These are phyloP conservation scores for Rhodocollybia butyracea DNA, from an alignment of 768 basidiomycete species.

Conservation along the genomic window DNA sequence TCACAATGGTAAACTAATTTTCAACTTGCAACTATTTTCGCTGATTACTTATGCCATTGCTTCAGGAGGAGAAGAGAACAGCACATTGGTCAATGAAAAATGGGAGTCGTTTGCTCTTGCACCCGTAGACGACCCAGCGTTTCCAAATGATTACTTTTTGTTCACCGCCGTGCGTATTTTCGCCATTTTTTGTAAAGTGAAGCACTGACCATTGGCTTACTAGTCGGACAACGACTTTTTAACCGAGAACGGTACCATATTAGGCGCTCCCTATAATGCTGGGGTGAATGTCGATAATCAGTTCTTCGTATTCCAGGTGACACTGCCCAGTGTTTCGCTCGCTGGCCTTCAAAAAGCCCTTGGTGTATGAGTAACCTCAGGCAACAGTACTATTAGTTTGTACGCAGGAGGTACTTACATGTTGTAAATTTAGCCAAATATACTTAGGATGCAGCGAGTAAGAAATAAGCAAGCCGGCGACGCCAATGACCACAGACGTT, in stretches of 20 bases:
- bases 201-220: too few species aligned
- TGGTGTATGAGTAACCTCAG: slow-evolving; percentile 10
- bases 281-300: slow-evolving; percentile 60
- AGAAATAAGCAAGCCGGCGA: too few species aligned
- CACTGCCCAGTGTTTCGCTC: slow-evolving; percentile 38
- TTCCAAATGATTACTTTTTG: slow-evolving; percentile 66
- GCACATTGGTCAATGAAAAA: slow-evolving; percentile 58
- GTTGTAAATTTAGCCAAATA: too few species aligned
- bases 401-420: too few species aligned
- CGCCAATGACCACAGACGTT: too few species aligned
- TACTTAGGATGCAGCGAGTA: too few species aligned
- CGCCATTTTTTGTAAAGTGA: too few species aligned
- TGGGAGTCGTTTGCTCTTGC: slow-evolving; percentile 68
- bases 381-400: too few species aligned
- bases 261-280: slow-evolving; percentile 49
- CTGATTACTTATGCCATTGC: neutral
- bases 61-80: slow-evolving; percentile 44
- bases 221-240: slow-evolving; percentile 59
- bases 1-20: slow-evolving; percentile 45
- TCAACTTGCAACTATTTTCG: neutral
- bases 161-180: slow-evolving; percentile 60
- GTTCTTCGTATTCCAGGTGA: slow-evolving; percentile 59
- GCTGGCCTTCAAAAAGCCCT: slow-evolving; percentile 8
- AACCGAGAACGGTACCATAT: slow-evolving; percentile 47
- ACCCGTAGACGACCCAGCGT: slow-evolving; percentile 43